Percentiles rank a stretch among this genome's conserved stretches.
phyloP scores from a whole-genome alignment of 1,139 yeast species.

The Kodamaea arcana region DNA sequence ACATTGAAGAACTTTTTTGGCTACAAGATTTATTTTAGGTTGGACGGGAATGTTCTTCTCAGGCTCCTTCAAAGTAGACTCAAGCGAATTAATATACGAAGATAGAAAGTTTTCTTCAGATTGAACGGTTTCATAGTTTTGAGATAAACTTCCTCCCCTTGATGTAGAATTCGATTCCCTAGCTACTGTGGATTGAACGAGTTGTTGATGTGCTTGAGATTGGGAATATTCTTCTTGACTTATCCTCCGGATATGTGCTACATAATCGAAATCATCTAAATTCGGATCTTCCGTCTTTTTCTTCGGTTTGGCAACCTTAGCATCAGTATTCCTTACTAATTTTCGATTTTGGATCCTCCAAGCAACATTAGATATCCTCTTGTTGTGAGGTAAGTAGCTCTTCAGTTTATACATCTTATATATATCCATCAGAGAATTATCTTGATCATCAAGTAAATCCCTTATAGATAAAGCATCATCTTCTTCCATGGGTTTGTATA shows the following conservation, averaged over 20 bases:
- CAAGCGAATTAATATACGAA: slow-evolving; percentile 39
- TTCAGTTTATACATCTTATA: slow-evolving; percentile 44
- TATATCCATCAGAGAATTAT: slow-evolving; percentile 32
- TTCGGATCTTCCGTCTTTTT: slow-evolving; percentile 21
- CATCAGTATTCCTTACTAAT: slow-evolving; percentile 11
- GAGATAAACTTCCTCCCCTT: slow-evolving; percentile 1
- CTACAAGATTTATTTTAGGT: slow-evolving; percentile 1
- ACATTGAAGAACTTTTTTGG: slow-evolving; percentile 33
- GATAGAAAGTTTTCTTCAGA: slow-evolving; percentile 29
- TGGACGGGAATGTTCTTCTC: slow-evolving; percentile 1
- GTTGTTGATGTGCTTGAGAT: background rate
- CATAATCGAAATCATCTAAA: slow-evolving; percentile 45
- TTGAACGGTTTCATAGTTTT: slow-evolving; percentile 1
- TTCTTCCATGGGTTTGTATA: slow-evolving; percentile 11
- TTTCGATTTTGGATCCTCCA: slow-evolving; percentile 46
- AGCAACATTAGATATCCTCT: slow-evolving; percentile 43
- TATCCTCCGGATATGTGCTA: slow-evolving; percentile 43
- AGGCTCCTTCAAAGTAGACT: slow-evolving; percentile 25
- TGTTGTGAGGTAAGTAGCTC: slow-evolving; percentile 40
- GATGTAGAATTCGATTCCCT: slow-evolving; percentile 12
- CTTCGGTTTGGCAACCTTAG: slow-evolving; percentile 10
- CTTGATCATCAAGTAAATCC: slow-evolving; percentile 25
- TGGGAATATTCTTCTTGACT: slow-evolving; percentile 37
- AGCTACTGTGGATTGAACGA: slow-evolving; percentile 7
- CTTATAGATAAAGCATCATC: slow-evolving; percentile 10